Evolutionary conservation across 1,284 basidiomycete genomes (phyloP).

Genomic region (Cryptococcus sp.): DNA sequence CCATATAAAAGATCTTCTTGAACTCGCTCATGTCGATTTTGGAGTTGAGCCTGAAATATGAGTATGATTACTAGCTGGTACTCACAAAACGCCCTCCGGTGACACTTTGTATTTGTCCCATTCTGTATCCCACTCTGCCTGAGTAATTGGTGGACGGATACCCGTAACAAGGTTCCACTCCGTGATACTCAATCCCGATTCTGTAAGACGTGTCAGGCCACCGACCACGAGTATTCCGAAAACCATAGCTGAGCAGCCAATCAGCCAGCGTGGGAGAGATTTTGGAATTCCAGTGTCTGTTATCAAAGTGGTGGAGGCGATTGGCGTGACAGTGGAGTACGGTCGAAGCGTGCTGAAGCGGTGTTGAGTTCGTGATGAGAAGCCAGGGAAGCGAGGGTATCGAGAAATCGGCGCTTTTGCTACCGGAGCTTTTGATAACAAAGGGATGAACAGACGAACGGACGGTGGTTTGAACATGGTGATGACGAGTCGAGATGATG

Average conservation of each 20-base stretch:
- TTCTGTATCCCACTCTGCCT: slow-evolving; percentile 77
- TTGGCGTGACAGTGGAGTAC: too few species aligned
- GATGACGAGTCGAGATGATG: too few species aligned
- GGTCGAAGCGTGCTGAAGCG: too few species aligned
- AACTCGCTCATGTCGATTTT: slow-evolving; percentile 84
- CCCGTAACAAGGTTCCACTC: slow-evolving; percentile 97
- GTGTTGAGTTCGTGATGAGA: too few species aligned
- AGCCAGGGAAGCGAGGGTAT: too few species aligned
- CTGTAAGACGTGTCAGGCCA: slow-evolving; percentile 92
- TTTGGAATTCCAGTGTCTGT: background rate
- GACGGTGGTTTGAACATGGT: too few species aligned
- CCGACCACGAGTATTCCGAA: slow-evolving; percentile 91
- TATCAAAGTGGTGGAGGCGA: background rate
- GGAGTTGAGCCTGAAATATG: slow-evolving; percentile 67
- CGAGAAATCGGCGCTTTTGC: too few species aligned
- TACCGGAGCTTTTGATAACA: too few species aligned
- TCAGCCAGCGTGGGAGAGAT: slow-evolving; percentile 58
- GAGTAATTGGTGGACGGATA: slow-evolving; percentile 72
- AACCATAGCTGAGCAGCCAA: slow-evolving; percentile 74
- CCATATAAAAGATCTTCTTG: slow-evolving; percentile 97
- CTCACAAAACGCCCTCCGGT: slow-evolving; percentile 91
- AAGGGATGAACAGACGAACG: too few species aligned
- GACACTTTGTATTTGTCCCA: slow-evolving; percentile 94
- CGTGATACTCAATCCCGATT: slow-evolving; percentile 94
- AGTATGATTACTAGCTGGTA: slow-evolving; percentile 13